Base-by-base conservation (phyloP, 1,139 yeast species). In the Kodamaea plutei region DNA sequence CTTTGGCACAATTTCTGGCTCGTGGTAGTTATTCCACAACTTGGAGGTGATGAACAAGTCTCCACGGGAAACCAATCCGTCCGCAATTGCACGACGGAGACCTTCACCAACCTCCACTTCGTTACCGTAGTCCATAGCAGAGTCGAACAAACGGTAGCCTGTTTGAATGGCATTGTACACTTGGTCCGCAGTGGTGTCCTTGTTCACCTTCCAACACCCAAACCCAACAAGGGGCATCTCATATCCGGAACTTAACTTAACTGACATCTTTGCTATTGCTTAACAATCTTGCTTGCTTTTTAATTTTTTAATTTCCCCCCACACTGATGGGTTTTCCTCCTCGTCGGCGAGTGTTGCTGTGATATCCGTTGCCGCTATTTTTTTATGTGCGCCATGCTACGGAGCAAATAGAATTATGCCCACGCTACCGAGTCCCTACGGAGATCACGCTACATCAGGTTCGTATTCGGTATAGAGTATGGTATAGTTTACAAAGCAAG, bases 51-150 rank as follows among this genome's bases (percentile, higher is more conserved):
- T 66, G 54, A 78, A 77, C 43, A 85, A 59, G 28, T 84, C 93
- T 39, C 79, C 80, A 58, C 95, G 72, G 36, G 68, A 66, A 34
- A 79, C 88, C 23, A 81, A 38, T 3, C 85, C 85, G 30, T 81
- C 88, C 27, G 61, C 69, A 43, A 82, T 62, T 31, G 89, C 89
- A 43, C 58, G 64, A 27, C 65, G 69, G 42, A 82, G 64, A 39
- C 89, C 91, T 37, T 74, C 58, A 26, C 93, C 93, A 30, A 82
- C 79, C 53, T 81, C 84, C 47, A 68, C 66, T 55, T 82, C 88
- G 53, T 83, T 83, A 39, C 84, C 89, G 54, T 83, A 83, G 52
- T 81, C 89, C 53, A 73, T 69, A 30, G 91, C 93, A 48, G 85
- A 84, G 50, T 81, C 89, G 43, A 81, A 79, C 40, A 79, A 60